Percentiles rank a stretch among this genome's conserved stretches.
These are phyloP conservation scores for Apiospora saccharicola DNA, from an alignment of 2,329 filamentous ascomycete species.

Conservation along the genomic window DNA sequence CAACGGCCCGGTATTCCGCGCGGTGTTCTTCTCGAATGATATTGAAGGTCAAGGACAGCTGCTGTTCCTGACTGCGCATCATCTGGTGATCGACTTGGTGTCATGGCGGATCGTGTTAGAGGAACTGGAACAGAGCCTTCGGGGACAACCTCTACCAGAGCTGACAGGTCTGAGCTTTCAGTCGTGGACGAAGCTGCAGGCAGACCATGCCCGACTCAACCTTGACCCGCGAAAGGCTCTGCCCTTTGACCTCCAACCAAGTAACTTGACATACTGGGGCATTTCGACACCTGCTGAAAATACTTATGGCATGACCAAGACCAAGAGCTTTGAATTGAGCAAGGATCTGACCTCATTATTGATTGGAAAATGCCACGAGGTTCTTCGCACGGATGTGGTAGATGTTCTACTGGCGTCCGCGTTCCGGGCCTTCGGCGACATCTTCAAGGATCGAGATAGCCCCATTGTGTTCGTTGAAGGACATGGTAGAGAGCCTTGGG, in stretches of 20 bases:
- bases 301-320: constrained; percentile 21
- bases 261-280: constrained; percentile 27
- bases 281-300: constrained; percentile 17
- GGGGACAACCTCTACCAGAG: background rate
- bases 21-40: constrained; percentile 53
- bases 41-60: constrained; percentile 47
- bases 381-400: constrained; percentile 41
- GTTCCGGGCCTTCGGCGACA: constrained; percentile 38
- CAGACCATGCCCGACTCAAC: constrained; percentile 38
- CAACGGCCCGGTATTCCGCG: constrained; percentile 58
- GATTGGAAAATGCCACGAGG: constrained; percentile 32
- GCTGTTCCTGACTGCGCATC: constrained; percentile 59
- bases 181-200: constrained; percentile 43
- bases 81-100: constrained; percentile 57
- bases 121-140: constrained; percentile 55
- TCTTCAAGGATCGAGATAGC: constrained; percentile 40
- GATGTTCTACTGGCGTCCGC: constrained; percentile 44
- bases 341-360: constrained; percentile 33
- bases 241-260: constrained; percentile 26
- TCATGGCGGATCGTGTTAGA: constrained; percentile 60
- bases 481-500: constrained; percentile 48
- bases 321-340: constrained; percentile 33
- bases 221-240: constrained; percentile 38
- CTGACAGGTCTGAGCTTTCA: constrained; percentile 25
- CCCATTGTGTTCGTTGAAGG: constrained; percentile 50